These are phyloP conservation scores for Cordyceps militaris DNA, from an alignment of 2,329 filamentous ascomycete species.

Conservation along the genomic window DNA sequence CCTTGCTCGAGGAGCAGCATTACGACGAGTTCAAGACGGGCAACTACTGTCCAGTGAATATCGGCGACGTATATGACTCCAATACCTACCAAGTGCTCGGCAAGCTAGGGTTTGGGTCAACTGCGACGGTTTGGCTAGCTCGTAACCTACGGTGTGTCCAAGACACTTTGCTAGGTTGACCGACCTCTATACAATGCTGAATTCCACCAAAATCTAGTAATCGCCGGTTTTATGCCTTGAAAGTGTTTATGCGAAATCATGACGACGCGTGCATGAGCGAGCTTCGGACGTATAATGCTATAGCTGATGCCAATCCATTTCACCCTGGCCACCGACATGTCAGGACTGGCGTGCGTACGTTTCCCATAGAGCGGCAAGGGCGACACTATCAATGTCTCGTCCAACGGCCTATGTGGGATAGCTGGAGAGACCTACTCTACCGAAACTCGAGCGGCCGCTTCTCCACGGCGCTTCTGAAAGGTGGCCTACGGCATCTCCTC, in stretches of 20 bases:
- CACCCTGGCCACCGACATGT: background rate
- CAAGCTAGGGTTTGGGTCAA: background rate
- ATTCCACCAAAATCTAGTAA: background rate
- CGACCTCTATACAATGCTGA: background rate
- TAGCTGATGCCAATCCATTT: background rate
- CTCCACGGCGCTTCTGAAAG: slow-evolving; percentile 27
- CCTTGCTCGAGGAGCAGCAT: background rate
- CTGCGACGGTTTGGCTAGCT: background rate
- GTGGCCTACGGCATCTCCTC: slow-evolving; percentile 24
- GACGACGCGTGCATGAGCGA: background rate
- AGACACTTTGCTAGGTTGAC: too few relatives aligned
- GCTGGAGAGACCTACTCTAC: slow-evolving; percentile 29
- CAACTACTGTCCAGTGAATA: background rate
- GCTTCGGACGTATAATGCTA: background rate
- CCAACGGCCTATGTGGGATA: slow-evolving; percentile 15
- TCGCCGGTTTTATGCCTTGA: background rate
- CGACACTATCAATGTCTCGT: background rate
- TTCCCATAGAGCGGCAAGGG: background rate
- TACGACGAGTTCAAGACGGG: background rate
- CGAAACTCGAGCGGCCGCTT: slow-evolving; percentile 22
- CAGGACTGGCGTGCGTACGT: background rate
- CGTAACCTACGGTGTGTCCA: background rate
- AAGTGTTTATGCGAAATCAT: background rate
- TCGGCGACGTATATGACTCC: background rate
- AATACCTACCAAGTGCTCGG: background rate